A percentile compares a stretch with the other conserved stretches of the same genome.
Evolutionary conservation across 2,329 filamentous ascomycete genomes (phyloP).

Genomic region (Fonsecaea pugnacius): DNA sequence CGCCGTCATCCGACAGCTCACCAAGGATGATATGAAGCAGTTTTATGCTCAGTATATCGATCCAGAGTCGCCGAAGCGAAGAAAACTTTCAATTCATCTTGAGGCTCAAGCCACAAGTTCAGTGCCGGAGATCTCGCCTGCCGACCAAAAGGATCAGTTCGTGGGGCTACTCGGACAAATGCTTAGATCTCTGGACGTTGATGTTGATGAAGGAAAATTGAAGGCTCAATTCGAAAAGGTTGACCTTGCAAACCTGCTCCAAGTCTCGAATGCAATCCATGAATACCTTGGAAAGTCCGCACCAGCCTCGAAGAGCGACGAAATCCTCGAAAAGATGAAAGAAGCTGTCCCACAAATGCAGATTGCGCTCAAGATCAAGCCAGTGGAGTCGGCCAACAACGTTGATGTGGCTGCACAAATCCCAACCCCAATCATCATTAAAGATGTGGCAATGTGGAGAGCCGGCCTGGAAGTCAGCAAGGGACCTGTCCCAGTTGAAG

Average conservation of each 20-base stretch:
- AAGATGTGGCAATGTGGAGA: constrained; percentile 81
- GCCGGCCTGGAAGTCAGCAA: constrained; percentile 71
- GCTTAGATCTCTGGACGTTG: constrained; percentile 54
- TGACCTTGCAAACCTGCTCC: constrained; percentile 54
- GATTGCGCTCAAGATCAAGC: constrained; percentile 51
- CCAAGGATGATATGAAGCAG: constrained; percentile 75
- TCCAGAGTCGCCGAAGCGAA: constrained; percentile 71
- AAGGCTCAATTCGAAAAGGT: constrained; percentile 50
- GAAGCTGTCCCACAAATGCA: constrained; percentile 53
- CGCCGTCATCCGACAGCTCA: constrained; percentile 71
- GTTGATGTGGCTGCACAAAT: constrained; percentile 49
- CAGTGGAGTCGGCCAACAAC: constrained; percentile 38
- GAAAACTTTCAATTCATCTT: constrained; percentile 85
- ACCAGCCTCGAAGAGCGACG: constrained; percentile 54
- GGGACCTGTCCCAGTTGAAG: constrained; percentile 72
- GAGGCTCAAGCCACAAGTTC: constrained; percentile 68
- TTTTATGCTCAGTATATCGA: constrained; percentile 79
- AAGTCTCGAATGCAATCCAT: constrained; percentile 56
- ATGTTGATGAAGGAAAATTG: constrained; percentile 43
- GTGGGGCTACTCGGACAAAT: constrained; percentile 51
- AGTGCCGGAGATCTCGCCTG: constrained; percentile 38
- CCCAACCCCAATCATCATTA: constrained; percentile 63
- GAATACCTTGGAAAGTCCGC: constrained; percentile 58
- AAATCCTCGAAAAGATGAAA: constrained; percentile 56
- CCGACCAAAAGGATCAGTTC: constrained; percentile 53